A percentile compares a stretch with the other conserved stretches of the same genome.
Evolutionary conservation across 1,139 yeast species (phyloP).

Genomic region (Lodderomyces orthopsilosis): DNA sequence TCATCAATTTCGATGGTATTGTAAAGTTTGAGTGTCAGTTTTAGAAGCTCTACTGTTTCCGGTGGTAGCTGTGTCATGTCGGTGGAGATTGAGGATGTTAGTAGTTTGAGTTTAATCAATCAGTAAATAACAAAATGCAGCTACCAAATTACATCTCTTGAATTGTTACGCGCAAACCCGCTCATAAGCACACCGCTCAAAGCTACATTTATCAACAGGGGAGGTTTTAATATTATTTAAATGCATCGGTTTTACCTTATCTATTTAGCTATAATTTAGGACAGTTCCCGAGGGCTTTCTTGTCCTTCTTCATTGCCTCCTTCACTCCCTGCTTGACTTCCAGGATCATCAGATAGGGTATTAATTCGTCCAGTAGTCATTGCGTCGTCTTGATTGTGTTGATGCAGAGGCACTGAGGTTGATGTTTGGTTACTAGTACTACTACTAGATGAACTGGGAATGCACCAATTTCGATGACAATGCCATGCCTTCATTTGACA

Average conservation of each 20-base stretch:
- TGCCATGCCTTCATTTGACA: conserved; percentile 94
- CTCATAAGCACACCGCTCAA: too few relatives aligned
- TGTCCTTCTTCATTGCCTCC: not conserved
- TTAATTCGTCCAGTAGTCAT: not conserved
- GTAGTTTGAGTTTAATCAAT: not conserved
- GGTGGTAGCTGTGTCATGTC: not conserved
- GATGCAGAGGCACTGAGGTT: not conserved
- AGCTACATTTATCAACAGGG: too few relatives aligned
- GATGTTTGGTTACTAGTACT: conserved; percentile 4
- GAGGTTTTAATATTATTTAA: too few relatives aligned
- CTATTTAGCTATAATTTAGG: not conserved
- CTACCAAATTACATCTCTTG: not conserved
- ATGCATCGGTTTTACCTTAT: too few relatives aligned
- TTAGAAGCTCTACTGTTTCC: not conserved
- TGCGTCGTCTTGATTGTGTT: not conserved
- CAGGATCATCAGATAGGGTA: not conserved
- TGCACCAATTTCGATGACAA: conserved; percentile 93
- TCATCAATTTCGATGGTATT: not conserved
- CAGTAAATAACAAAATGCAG: not conserved
- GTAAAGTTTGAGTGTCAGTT: not conserved
- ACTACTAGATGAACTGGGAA: conserved; percentile 36
- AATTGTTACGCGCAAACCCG: too few relatives aligned
- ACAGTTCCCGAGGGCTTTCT: not conserved
- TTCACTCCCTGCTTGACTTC: not conserved
- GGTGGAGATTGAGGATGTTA: not conserved